Evolutionary conservation across 305 asterid genomes (phyloP), one percentile per base, ranked within the genome.

Genomic region (Rubia peregrina): DNA sequence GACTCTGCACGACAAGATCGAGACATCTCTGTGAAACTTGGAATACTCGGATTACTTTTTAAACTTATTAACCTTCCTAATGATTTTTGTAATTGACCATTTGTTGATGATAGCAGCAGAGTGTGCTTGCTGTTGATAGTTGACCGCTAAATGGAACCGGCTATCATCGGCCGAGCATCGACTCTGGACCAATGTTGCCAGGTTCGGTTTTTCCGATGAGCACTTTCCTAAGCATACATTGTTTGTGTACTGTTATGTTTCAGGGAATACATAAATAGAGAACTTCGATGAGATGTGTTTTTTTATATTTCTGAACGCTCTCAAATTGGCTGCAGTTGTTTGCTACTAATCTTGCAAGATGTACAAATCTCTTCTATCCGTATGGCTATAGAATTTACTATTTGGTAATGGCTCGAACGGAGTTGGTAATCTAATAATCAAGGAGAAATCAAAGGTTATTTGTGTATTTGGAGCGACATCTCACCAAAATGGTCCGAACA

Each of bases 1-100:
- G 68, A 84, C 87, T 17, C 89, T 89, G 7, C 91, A 89, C 57
- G 90, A 86, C 69, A 89, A 86, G 87, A 84, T 87, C 21, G 57
- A 51, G 57, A 7, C 57, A 51, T 51, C 57, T 51, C 17, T 51
- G 57, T 51, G 57, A 51, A 41, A 41, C 48, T 62, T 49, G n/a
- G 10, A 13, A 16, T 26, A 7, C 44, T 59, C 46, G 6, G 24
- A 17, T 26, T 56, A 51, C 72, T n/a, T 33, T 36, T 36, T 48
- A 26, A 8, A 33, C 41, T 9, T 16, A 49, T 51, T 51, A 51
- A 68, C 49, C 10, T 26, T 51, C 57, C 59, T 61, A 22, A 53
- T 43, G 55, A 41, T 65, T 42, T 51, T 51, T 51, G 22, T 51
- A 17, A 16, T 51, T 51, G 57, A 12, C 19, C 17, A 42, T 19